Percentiles rank a stretch among this genome's conserved stretches.
Conservation (phyloP, 139 green algal species). For the Picochlorum costavermella region DNA sequence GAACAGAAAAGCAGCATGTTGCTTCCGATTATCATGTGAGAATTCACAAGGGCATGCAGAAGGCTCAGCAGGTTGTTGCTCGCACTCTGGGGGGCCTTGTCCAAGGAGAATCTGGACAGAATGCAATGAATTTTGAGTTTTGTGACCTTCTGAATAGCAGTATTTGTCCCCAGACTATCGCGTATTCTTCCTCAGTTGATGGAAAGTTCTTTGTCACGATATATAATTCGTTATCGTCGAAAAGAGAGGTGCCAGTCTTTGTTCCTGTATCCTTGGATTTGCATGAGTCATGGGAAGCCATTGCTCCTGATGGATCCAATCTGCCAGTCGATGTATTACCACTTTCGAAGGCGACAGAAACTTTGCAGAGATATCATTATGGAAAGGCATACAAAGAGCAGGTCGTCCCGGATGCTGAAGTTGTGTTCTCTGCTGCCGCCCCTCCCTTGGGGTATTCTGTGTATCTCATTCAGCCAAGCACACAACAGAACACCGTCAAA, state of each 20-base stretch:
- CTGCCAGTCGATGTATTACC: constrained; percentile 38
- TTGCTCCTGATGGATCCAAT: constrained; percentile 28
- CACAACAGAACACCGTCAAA: not conserved
- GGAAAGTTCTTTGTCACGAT: constrained; percentile 42
- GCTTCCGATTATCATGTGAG: constrained; percentile 69
- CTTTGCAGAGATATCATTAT: constrained; percentile 34
- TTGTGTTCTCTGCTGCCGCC: constrained; percentile 39
- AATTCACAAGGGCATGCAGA: constrained; percentile 27
- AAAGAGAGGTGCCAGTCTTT: constrained; percentile 38
- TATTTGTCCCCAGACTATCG: constrained; percentile 44
- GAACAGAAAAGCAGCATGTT: constrained; percentile 80
- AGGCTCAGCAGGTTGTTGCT: constrained; percentile 26
- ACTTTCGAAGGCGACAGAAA: constrained; percentile 15
- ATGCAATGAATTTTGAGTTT: constrained; percentile 16
- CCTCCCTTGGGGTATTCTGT: constrained; percentile 46
- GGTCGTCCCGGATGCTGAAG: constrained; percentile 20
- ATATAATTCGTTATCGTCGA: constrained; percentile 74
- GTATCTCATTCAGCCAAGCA: constrained; percentile 22
- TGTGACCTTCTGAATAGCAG: constrained; percentile 54
- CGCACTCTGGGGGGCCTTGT: constrained; percentile 18
- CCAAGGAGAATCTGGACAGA: not conserved
- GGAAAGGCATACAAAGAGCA: not conserved
- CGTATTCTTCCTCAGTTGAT: constrained; percentile 9
- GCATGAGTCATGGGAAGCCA: constrained; percentile 22
- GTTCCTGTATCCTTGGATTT: constrained; percentile 40